Percentiles rank a stretch among this genome's conserved stretches.
phyloP scores from a whole-genome alignment of 2,329 filamentous ascomycete species.

The Lasiodiplodia citricola region DNA sequence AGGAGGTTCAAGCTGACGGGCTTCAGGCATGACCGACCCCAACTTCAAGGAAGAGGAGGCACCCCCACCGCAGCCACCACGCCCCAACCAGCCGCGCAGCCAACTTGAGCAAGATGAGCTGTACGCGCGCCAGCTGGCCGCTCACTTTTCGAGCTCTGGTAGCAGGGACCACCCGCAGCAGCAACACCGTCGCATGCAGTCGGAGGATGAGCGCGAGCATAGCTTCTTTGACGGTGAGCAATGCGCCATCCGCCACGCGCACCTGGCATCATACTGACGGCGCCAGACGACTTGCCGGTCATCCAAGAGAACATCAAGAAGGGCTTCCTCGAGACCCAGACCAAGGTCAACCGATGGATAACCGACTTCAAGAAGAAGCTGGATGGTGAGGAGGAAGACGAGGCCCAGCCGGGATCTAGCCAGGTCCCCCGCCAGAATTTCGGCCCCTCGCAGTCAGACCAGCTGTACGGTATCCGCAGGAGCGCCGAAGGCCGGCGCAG shows the following conservation, averaged over 20 bases:
- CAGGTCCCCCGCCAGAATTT: slow-evolving; percentile 46
- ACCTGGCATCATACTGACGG: not conserved
- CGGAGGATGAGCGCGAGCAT: slow-evolving; percentile 67
- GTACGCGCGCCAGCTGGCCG: slow-evolving; percentile 89
- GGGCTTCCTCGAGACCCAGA: slow-evolving; percentile 93
- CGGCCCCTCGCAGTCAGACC: slow-evolving; percentile 45
- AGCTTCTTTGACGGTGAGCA: slow-evolving; percentile 81
- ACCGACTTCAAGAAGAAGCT: slow-evolving; percentile 89
- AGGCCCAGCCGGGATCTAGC: slow-evolving; percentile 52
- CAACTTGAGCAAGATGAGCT: slow-evolving; percentile 91
- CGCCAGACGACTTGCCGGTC: slow-evolving; percentile 82
- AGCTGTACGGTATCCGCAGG: slow-evolving; percentile 45
- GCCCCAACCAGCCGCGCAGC: slow-evolving; percentile 70
- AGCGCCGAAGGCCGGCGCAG: slow-evolving; percentile 63
- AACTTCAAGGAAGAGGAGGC: slow-evolving; percentile 55
- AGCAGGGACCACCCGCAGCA: slow-evolving; percentile 36
- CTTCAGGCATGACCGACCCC: slow-evolving; percentile 59
- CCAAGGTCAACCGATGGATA: slow-evolving; percentile 92
- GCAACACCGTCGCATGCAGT: slow-evolving; percentile 49
- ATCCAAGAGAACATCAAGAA: slow-evolving; percentile 93
- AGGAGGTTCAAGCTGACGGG: slow-evolving; percentile 18
- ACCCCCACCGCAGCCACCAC: slow-evolving; percentile 81
- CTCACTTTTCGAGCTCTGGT: slow-evolving; percentile 72
- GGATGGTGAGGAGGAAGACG: slow-evolving; percentile 83
- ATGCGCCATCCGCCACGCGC: not conserved